phyloP scores from a whole-genome alignment of 805 yeast genomes.

The Monosporozyma servazzii region DNA sequence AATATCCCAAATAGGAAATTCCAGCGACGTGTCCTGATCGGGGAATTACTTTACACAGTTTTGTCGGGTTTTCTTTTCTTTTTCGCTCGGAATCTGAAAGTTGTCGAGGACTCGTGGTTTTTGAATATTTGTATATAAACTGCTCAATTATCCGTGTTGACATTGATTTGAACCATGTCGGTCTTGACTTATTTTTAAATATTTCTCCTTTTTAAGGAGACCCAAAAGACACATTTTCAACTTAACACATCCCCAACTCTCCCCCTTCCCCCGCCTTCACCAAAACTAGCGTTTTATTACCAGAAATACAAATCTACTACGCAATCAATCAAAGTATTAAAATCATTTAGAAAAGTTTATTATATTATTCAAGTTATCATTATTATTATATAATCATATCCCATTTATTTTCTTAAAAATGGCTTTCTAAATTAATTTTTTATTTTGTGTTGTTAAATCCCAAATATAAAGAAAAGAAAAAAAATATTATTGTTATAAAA shows the following conservation, averaged over 20 bases:
- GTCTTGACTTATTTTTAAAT: not conserved
- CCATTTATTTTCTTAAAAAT: slow-evolving; percentile 9
- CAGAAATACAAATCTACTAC: slow-evolving; percentile 8
- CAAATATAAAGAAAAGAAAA: not conserved
- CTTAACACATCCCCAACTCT: not conserved
- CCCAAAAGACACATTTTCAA: not conserved
- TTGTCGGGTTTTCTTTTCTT: too few species aligned
- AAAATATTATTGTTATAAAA: not conserved
- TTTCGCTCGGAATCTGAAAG: too few species aligned
- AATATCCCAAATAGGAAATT: too few species aligned
- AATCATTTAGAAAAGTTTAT: slow-evolving; percentile 5
- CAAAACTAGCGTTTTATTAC: slow-evolving; percentile 1
- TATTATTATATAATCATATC: not conserved
- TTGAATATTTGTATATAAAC: too few species aligned
- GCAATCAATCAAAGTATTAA: slow-evolving; percentile 14
- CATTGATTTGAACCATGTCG: not conserved
- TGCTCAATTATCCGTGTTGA: too few species aligned
- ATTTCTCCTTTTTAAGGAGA: not conserved
- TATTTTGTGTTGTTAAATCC: not conserved
- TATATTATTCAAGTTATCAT: slow-evolving; percentile 2
- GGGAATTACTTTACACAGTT: too few species aligned
- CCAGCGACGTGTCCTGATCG: too few species aligned
- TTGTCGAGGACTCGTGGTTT: too few species aligned
- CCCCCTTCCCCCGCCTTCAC: not conserved
- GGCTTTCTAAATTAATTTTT: slow-evolving; percentile 18